Base-by-base conservation (phyloP, 1,139 yeast genomes). In the Sugiyamaella castrensis region DNA sequence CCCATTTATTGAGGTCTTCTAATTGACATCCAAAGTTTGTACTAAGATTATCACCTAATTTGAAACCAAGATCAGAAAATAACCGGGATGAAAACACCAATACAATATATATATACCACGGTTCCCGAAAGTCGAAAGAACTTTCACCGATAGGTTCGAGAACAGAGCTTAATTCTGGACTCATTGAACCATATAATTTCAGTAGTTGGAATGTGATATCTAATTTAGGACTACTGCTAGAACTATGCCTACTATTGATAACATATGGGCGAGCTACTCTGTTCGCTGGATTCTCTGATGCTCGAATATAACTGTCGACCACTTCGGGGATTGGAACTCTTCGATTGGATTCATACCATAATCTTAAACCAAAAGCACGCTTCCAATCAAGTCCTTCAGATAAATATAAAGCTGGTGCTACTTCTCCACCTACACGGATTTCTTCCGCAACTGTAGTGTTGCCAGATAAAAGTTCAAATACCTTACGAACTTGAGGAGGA, bases 381-480 rank as follows among this genome's bases (percentile, higher is more conserved):
- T 76, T 73, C 95, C 96, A 88, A 12, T 85, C 77, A 33, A 86
- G 71, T 1, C 73, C 77, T 0, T 68, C 70, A 2, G 74, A 56
- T 19, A 78, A 67, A 27, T 70, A 66, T 6, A 71, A 50, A 8
- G 57, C 51, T n/a, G 58, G 66, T 7, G 63, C 64, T 27, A 49
- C 43, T 13, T 58, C 62, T 1, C 63, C 66, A 52, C 64, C 69
- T 4, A 71, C 67, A 2, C 75, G 71, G 2, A 46, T 27, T 2
- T 49, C 56, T 7, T 40, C 40, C 6, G 65, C 42, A n/a, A 55
- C 47, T 2, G 57, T 50, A 5, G 61, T 59, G 37, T 70, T 63
- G 10, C 95, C 95, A 1, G 85, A 71, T 16, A 91, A 71, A 2
- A 91, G 68, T 54, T 80, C 79, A 64, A 83, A 84, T 0, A 87